phyloP scores from a whole-genome alignment of 495 filamentous ascomycete species.

The Neurospora sp. region DNA sequence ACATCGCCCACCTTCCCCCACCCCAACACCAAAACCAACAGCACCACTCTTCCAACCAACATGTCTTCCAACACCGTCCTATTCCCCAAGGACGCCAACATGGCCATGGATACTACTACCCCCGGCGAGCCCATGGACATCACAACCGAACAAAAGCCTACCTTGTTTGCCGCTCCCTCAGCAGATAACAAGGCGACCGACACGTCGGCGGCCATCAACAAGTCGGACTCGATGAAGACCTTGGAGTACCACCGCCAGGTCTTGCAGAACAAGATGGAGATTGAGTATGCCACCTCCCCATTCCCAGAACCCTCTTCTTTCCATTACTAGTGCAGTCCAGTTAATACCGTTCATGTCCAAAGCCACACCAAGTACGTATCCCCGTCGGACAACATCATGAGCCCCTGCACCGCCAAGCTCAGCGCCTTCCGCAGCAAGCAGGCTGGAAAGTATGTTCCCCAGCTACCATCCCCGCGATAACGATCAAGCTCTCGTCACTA shows the following conservation, averaged over 20 bases:
- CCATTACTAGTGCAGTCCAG: not conserved
- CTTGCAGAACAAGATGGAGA: conserved; percentile 61
- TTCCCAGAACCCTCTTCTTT: not conserved
- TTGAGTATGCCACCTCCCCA: conserved; percentile 38
- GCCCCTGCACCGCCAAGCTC: conserved; percentile 85
- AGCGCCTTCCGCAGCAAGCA: conserved; percentile 75
- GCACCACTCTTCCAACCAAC: not conserved
- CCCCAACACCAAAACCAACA: not conserved
- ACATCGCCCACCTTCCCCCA: not conserved
- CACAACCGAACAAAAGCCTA: conserved; percentile 15
- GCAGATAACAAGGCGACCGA: conserved; percentile 12
- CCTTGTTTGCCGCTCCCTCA: not conserved
- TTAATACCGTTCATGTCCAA: not conserved
- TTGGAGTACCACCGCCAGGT: conserved; percentile 78
- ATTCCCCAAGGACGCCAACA: conserved; percentile 49
- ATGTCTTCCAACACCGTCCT: conserved; percentile 38
- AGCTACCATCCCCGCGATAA: not conserved
- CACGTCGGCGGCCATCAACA: conserved; percentile 20
- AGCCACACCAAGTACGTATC: conserved; percentile 64
- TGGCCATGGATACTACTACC: conserved; percentile 19
- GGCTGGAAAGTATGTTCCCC: conserved; percentile 50
- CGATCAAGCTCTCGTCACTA: not conserved
- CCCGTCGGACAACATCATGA: conserved; percentile 89
- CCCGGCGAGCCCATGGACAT: conserved; percentile 1
- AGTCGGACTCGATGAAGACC: conserved; percentile 39